Base-by-base conservation (phyloP, 2,329 filamentous ascomycete genomes). In the Trichoderma aggressivum region DNA sequence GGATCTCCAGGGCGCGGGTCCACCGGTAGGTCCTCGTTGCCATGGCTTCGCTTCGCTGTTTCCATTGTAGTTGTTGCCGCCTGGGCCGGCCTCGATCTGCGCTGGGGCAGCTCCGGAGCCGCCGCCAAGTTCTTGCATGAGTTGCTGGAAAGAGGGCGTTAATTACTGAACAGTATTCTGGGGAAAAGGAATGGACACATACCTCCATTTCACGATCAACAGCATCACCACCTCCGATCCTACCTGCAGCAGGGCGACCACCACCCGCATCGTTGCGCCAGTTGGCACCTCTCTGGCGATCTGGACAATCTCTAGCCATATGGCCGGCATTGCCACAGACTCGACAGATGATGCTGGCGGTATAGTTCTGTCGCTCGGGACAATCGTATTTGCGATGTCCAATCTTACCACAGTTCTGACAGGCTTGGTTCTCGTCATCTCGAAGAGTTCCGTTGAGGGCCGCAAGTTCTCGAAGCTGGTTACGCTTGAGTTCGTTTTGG, bases 361-460 rank as follows among this genome's bases (percentile, higher is more conserved):
- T 99, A 84, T 92, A 98, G 84, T 99, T 99, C 80, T 94, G 93
- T 82, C 96, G 93, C 84, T 99, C 94, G 16, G 96, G 96, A 77
- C 96, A 99, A 80, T 99, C 96, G 81, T 98, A 98, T 84, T 99
- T 99, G 83, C 96, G 92, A 82, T 99, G 96, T 73, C 96, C 96
- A 75, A 99, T 99, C 87, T 98, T 94, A 77, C 96, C 96, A 83
- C 93, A 99, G 86, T 99, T 99, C 85, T 99, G 96, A 84, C 96
- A 99, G 75, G 96, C 96, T 82, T 99, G 96, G 82, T 99, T 99
- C 81, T 99, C 96, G 78, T 99, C 96, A 80, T 99, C 96, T 85
- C 96, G 95, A 24, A 99, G 91, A 10, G 96, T 99, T 89, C 96
- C 96, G 89, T 99, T 99, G 77, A 99, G 92, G 30, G 96, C 94